phyloP scores from a whole-genome alignment of 768 basidiomycete species.

The Tricholoma terreum region DNA sequence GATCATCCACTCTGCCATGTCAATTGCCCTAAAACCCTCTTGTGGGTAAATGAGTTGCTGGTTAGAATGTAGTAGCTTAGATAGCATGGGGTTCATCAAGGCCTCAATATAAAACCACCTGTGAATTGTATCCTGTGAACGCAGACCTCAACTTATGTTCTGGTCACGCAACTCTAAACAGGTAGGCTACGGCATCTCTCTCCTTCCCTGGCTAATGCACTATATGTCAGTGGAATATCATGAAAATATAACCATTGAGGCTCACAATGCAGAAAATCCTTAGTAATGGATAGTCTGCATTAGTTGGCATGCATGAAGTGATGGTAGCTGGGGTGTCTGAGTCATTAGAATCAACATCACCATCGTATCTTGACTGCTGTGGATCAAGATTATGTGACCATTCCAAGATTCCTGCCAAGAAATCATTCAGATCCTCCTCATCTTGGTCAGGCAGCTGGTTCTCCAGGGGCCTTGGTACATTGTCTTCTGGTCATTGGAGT shows the following conservation, averaged over 20 bases:
- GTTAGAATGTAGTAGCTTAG: neutral
- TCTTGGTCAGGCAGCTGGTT: neutral
- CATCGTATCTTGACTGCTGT: neutral
- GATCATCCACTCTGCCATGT: neutral
- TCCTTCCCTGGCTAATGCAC: neutral
- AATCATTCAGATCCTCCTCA: neutral
- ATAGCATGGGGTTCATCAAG: neutral
- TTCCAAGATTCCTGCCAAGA: neutral
- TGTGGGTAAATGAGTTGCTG: neutral
- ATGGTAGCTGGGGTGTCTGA: neutral
- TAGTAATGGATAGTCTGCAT: neutral
- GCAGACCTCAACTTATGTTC: neutral
- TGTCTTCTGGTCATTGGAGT: neutral
- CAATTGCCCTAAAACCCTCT: neutral
- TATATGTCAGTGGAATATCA: neutral
- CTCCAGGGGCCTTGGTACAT: neutral
- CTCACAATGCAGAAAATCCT: neutral
- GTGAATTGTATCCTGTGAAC: neutral
- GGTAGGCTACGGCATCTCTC: neutral
- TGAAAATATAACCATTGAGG: neutral
- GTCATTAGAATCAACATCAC: neutral
- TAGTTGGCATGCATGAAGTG: neutral
- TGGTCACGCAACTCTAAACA: neutral
- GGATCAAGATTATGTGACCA: neutral
- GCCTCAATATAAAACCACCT: constrained; percentile 1